These are phyloP conservation scores for Thermoascus crustaceus DNA, from an alignment of 2,329 filamentous ascomycete species.

Conservation along the genomic window DNA sequence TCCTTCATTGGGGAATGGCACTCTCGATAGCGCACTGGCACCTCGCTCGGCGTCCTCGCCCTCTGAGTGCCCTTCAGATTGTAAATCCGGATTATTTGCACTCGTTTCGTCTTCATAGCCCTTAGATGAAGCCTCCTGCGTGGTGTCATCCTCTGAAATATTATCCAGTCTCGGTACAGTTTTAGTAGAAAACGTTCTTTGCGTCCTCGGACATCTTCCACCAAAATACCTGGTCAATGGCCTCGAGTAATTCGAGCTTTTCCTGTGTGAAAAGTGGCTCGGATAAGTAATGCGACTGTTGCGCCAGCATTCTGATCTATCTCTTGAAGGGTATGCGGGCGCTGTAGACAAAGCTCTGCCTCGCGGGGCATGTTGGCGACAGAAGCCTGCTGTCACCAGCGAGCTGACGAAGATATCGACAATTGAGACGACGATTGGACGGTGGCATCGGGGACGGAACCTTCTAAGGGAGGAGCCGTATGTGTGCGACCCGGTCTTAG, in stretches of 20 bases:
- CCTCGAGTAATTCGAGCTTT: slow-evolving; percentile 13
- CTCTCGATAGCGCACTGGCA: too few species aligned
- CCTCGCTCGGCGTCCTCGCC: too few species aligned
- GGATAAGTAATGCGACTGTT: slow-evolving; percentile 10
- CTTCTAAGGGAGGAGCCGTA: slow-evolving; percentile 20
- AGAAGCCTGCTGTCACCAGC: slow-evolving; percentile 45
- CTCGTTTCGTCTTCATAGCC: slow-evolving; percentile 11
- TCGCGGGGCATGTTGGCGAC: slow-evolving; percentile 39
- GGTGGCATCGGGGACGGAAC: slow-evolving; percentile 20
- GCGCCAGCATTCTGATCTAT: slow-evolving; percentile 13
- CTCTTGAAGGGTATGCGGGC: slow-evolving; percentile 10
- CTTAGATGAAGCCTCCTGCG: background rate
- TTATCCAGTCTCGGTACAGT: slow-evolving; percentile 16
- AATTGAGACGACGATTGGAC: slow-evolving; percentile 29
- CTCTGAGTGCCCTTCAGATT: too few species aligned
- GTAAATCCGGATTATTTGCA: too few species aligned
- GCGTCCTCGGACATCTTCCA: slow-evolving; percentile 14
- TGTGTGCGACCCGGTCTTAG: slow-evolving; percentile 17
- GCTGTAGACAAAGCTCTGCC: slow-evolving; percentile 22
- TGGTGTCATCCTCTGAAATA: slow-evolving; percentile 12
- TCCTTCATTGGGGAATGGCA: too few species aligned
- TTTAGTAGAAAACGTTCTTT: slow-evolving; percentile 21
- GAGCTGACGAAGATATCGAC: slow-evolving; percentile 48
- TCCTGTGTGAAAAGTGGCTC: slow-evolving; percentile 12
- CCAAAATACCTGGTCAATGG: slow-evolving; percentile 9